phyloP scores from a whole-genome alignment of 1,284 basidiomycete species.

The Cryptococcus maquisensis region DNA sequence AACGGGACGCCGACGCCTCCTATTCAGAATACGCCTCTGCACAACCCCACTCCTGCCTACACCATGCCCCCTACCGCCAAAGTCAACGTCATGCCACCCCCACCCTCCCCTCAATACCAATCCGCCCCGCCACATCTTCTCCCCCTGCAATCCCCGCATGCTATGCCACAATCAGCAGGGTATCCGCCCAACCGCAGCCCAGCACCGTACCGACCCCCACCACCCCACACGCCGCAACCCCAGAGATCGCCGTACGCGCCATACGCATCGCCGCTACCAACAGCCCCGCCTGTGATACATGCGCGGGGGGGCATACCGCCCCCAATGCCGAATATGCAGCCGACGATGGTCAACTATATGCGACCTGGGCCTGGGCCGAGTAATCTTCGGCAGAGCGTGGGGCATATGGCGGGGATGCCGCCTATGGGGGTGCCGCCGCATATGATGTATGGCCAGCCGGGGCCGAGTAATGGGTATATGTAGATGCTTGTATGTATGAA shows the following conservation, averaged over 20 bases:
- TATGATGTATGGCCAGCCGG: background rate
- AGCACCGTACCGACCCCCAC: constrained; percentile 1
- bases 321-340: background rate
- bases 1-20: no score
- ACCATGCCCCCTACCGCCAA: constrained; percentile 8
- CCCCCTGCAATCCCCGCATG: background rate
- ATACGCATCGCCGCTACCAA: background rate
- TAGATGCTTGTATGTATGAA: background rate
- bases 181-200: background rate
- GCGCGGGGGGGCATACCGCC: background rate
- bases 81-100: constrained; percentile 11
- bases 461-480: background rate
- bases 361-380: constrained; percentile 26
- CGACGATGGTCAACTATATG: constrained; percentile 4
- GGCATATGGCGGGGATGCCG: constrained; percentile 8
- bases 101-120: constrained; percentile 9
- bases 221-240: background rate
- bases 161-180: background rate
- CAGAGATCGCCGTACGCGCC: background rate
- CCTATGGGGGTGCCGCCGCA: background rate
- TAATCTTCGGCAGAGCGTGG: constrained; percentile 29
- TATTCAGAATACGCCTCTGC: background rate
- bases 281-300: background rate
- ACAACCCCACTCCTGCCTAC: background rate
- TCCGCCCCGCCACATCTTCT: constrained; percentile 13